Percentiles rank a stretch among this genome's conserved stretches.
Conservation (phyloP, 352 stramenopile genomes). For the Globisporangium solare region DNA sequence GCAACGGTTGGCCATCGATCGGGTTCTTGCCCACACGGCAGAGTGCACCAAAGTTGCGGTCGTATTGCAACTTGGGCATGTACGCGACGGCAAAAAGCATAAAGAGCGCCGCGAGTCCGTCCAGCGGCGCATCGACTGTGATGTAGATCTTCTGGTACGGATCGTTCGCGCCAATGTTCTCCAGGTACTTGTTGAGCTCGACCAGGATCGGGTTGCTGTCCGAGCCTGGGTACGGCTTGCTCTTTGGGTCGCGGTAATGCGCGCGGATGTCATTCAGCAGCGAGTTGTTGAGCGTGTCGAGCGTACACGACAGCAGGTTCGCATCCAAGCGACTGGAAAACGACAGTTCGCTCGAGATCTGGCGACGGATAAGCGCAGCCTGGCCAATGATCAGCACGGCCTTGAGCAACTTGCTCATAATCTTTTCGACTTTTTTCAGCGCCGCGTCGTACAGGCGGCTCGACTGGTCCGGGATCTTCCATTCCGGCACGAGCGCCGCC, state of each 20-base stretch:
- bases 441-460: constrained; percentile 83
- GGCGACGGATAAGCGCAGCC: constrained; percentile 89
- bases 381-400: constrained; percentile 92
- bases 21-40: constrained; percentile 87
- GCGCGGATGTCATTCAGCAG: constrained; percentile 86
- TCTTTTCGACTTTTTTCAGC: constrained; percentile 92
- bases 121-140: constrained; percentile 86
- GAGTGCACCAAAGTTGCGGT: constrained; percentile 88
- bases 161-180: constrained; percentile 90
- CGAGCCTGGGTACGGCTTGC: constrained; percentile 70
- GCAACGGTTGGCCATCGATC: constrained; percentile 89
- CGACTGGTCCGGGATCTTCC: constrained; percentile 86
- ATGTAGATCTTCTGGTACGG: constrained; percentile 94
- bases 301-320: constrained; percentile 85
- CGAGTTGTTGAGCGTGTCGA: constrained; percentile 89
- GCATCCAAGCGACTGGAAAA: constrained; percentile 89
- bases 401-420: constrained; percentile 92
- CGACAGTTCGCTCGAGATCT: constrained; percentile 90
- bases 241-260: constrained; percentile 83
- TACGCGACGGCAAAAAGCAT: constrained; percentile 93
- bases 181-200: constrained; percentile 89
- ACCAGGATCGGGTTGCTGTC: constrained; percentile 83
- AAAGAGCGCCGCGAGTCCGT: constrained; percentile 87
- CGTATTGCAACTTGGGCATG: constrained; percentile 92
- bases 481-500: constrained; percentile 80